These are phyloP conservation scores for Zychaea mexicana DNA, from an alignment of 371 early-diverging fungal species.

Conservation along the genomic window DNA sequence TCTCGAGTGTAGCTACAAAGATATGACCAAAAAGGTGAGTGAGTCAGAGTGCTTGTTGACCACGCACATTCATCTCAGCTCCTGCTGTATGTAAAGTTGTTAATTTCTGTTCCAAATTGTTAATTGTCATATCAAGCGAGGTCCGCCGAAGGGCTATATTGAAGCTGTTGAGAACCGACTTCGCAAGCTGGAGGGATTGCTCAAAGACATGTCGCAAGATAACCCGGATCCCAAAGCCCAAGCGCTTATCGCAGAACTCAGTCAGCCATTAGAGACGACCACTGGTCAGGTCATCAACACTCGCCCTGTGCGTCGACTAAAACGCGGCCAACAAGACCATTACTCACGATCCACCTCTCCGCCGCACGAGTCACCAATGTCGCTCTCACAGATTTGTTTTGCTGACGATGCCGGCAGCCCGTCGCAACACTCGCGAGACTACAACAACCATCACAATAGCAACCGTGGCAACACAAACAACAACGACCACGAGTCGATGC, in stretches of 20 bases:
- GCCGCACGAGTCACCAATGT: not conserved
- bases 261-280: constrained; percentile 50
- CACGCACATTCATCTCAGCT: too few relatives aligned
- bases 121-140: constrained; percentile 37
- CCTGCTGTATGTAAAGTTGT: too few relatives aligned
- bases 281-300: constrained; percentile 48
- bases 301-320: constrained; percentile 36
- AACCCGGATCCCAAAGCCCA: constrained; percentile 57
- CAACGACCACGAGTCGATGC: not conserved
- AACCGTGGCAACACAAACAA: constrained; percentile 5
- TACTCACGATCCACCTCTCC: not conserved
- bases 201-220: constrained; percentile 53
- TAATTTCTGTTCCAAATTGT: too few relatives aligned
- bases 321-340: constrained; percentile 23
- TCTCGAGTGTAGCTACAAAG: constrained; percentile 46
- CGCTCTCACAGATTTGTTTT: constrained; percentile 7
- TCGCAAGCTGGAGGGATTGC: constrained; percentile 59
- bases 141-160: constrained; percentile 75
- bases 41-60: too few relatives aligned
- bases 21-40: constrained; percentile 48
- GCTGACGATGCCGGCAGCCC: not conserved
- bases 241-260: constrained; percentile 57
- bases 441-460: not conserved
- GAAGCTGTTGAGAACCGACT: constrained; percentile 73
- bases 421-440: not conserved